Conservation (phyloP, 805 yeast species). For the Starmerella gropengiesseri region DNA sequence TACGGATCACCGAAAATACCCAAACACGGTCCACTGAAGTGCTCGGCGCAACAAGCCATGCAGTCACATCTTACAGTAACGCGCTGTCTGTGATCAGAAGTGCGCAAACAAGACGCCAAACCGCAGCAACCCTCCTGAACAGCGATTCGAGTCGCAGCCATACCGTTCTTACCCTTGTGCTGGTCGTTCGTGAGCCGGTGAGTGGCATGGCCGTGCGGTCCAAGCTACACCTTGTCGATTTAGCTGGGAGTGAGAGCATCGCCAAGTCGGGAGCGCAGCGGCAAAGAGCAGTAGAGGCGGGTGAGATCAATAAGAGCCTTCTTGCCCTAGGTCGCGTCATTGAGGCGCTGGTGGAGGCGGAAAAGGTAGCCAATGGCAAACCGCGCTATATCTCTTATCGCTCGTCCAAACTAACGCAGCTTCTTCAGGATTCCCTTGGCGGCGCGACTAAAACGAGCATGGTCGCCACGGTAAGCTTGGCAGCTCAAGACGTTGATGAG, state of each 20-base stretch:
- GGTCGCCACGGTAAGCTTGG: conserved; percentile 82
- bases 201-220: conserved; percentile 38
- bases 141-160: conserved; percentile 68
- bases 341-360: conserved; percentile 8
- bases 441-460: conserved; percentile 80
- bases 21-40: conserved; percentile 39
- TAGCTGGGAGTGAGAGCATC: conserved; percentile 92
- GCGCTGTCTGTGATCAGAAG: conserved; percentile 42
- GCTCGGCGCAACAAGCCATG: conserved; percentile 48
- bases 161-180: conserved; percentile 60
- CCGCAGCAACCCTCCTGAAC: conserved; percentile 69
- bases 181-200: conserved; percentile 37
- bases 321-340: conserved; percentile 84
- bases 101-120: conserved; percentile 56
- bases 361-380: neutral
- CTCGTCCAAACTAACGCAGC: conserved; percentile 68
- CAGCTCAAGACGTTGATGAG: conserved; percentile 64
- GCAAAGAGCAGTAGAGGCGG: conserved; percentile 86
- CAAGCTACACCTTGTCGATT: conserved; percentile 78
- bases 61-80: conserved; percentile 39
- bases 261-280: conserved; percentile 76
- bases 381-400: conserved; percentile 61
- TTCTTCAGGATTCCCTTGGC: conserved; percentile 75
- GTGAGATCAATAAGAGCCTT: conserved; percentile 79
- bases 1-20: conserved; percentile 46